These are phyloP conservation scores for Epichloe baconii DNA, from an alignment of 2,329 filamentous ascomycete species.

Conservation along the genomic window DNA sequence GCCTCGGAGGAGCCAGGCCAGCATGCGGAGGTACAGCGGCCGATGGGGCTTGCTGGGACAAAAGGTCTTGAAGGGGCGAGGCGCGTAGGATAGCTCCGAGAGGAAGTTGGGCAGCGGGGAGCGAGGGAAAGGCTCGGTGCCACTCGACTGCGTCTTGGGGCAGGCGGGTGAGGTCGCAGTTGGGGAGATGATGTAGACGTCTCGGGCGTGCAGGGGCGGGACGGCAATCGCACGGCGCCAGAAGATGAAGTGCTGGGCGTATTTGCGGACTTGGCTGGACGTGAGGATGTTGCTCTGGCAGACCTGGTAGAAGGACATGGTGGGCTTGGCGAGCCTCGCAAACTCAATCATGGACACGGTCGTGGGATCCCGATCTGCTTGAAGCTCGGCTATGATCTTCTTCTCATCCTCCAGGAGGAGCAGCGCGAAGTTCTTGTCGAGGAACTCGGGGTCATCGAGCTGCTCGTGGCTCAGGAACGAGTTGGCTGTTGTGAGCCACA, in stretches of 20 bases:
- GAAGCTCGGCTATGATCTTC: conserved; percentile 58
- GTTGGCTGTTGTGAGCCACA: conserved; percentile 82
- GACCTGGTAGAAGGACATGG: conserved; percentile 57
- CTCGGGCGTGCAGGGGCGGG: conserved; percentile 75
- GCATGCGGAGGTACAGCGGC: conserved; percentile 74
- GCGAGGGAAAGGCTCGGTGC: conserved; percentile 70
- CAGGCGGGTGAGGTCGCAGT: conserved; percentile 65
- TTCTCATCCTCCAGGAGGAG: conserved; percentile 74
- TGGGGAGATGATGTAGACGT: conserved; percentile 84
- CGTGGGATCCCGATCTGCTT: conserved; percentile 63
- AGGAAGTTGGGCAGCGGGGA: conserved; percentile 79
- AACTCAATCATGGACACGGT: conserved; percentile 71
- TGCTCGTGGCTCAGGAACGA: conserved; percentile 58
- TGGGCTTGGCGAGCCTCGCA: conserved; percentile 60
- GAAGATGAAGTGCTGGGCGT: conserved; percentile 87
- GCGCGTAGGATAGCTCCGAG: conserved; percentile 65
- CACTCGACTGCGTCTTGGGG: conserved; percentile 58
- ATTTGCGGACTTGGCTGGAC: conserved; percentile 68
- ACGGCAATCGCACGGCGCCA: conserved; percentile 91
- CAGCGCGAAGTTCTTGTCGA: conserved; percentile 79
- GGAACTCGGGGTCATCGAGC: conserved; percentile 49
- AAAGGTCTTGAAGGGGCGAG: conserved; percentile 69
- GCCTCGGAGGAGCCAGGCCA: conserved; percentile 85
- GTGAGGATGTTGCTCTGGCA: conserved; percentile 60
- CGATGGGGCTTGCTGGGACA: conserved; percentile 83